phyloP scores from a whole-genome alignment of 177 flowering plant species.

The Vitis hybrid region DNA sequence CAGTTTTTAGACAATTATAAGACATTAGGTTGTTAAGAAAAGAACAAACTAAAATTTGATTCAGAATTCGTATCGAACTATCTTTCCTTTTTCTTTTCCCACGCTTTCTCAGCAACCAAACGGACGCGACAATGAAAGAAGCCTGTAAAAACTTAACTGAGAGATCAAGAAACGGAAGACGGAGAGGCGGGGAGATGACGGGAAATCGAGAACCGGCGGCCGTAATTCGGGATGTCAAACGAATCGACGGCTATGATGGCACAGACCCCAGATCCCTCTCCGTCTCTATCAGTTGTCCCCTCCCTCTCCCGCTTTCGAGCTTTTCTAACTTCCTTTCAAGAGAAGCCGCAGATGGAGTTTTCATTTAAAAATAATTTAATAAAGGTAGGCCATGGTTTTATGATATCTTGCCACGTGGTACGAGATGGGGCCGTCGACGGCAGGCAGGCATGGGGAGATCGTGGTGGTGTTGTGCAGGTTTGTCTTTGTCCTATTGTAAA shows the following conservation, averaged over 20 bases:
- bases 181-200: not conserved
- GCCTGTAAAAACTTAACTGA: not conserved
- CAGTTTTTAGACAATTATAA: not conserved
- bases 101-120: too few species aligned
- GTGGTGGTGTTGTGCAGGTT: too few species aligned
- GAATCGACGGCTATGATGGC: not conserved
- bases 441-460: too few species aligned
- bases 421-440: too few species aligned
- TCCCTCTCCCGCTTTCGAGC: not conserved
- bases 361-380: too few species aligned
- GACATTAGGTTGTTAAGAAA: not conserved
- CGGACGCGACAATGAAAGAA: not conserved
- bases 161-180: conserved; percentile 2
- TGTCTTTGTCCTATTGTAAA: too few species aligned
- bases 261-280: not conserved
- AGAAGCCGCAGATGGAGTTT: not conserved
- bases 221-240: not conserved
- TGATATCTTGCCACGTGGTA: too few species aligned
- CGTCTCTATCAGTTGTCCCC: not conserved
- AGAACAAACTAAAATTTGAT: not conserved
- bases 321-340: not conserved
- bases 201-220: not conserved
- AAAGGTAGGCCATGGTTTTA: too few species aligned
- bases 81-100: not conserved
- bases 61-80: not conserved